phyloP scores from a whole-genome alignment of 352 stramenopile genomes.

The Pythium vanterpoolii region DNA sequence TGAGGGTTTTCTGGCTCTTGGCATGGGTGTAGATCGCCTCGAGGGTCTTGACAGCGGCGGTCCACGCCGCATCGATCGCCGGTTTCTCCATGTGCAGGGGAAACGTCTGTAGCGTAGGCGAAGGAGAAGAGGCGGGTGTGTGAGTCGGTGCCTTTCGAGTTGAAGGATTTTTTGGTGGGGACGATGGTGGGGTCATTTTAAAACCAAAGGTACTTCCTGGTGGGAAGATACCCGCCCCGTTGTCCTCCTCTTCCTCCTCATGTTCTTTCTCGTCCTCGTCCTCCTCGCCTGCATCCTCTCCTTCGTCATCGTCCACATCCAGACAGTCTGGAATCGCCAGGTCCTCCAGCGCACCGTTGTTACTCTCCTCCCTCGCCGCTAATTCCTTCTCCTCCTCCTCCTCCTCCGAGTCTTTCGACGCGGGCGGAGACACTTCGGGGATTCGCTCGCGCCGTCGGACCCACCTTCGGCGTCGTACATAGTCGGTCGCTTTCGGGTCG shows the following conservation, averaged over 20 bases:
- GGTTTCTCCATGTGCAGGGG: conserved; percentile 50
- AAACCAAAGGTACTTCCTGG: no score
- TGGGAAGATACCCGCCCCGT: background rate
- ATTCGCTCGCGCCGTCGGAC: conserved; percentile 47
- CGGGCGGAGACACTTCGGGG: background rate
- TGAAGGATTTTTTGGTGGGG: background rate
- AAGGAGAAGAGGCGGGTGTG: no score
- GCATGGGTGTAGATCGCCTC: conserved; percentile 45
- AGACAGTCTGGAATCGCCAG: conserved; percentile 11
- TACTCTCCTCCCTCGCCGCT: background rate
- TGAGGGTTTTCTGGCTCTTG: conserved; percentile 39
- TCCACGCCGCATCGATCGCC: conserved; percentile 52
- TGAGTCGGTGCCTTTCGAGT: background rate
- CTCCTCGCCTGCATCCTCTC: conserved; percentile 25
- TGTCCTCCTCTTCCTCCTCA: conserved; percentile 3
- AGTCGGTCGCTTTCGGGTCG: conserved; percentile 55
- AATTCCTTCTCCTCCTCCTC: background rate
- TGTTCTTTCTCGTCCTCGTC: conserved; percentile 21
- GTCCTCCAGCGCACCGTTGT: conserved; percentile 11
- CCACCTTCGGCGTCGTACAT: conserved; percentile 67
- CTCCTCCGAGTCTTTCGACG: background rate
- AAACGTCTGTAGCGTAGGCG: background rate
- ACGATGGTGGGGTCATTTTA: background rate
- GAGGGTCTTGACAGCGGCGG: conserved; percentile 36
- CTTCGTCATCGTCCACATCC: conserved; percentile 28